Base-by-base conservation (phyloP, 2,329 filamentous ascomycete genomes). In the Tricladium varicosporioides region DNA sequence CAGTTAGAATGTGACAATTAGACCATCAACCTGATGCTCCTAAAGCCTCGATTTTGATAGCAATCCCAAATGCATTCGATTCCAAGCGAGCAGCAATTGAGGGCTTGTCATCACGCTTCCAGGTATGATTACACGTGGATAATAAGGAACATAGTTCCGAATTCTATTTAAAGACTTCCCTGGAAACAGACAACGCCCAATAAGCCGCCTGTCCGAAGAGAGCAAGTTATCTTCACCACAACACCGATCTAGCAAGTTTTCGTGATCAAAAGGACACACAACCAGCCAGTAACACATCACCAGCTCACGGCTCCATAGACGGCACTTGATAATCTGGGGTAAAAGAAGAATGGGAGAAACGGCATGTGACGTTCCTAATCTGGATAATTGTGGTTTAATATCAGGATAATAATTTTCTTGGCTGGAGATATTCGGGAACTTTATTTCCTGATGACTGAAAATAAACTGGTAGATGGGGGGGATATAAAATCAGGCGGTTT, bases 381-480 rank as follows among this genome's bases (percentile, higher is more conserved):
- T 52, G 49, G 49, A 45, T 52, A 52, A 52, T 43, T 43, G 33
- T 31, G 11, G n/a, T 9, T 7, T 32, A 18, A 43, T 52, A 46
- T 45, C 40, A 52, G 49, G 49, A 44, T 52, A 52, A 52, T 51
- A n/a, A 15, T 40, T 42, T 14, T 45, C 15, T 18, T 33, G 11
- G 31, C 49, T 18, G 13, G 1, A 22, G 40, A n/a, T 46, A 46
- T n/a, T 22, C 43, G 43, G 18, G 43, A 46, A 22, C n/a, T 46
- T 46, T 16, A 15, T 46, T 22, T 46, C 16, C 43, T 46, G 11
- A 40, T 40, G n/a, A 40, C n/a, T 13, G n/a, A 11, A 10, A n/a
- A 10, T 4, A n/a, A 40, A 40, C 36, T 40, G 11, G 36, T 40
- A n/a, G 11, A 2, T n/a, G 36, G n/a, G 10, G 11, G 5, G 36